Base-by-base conservation (phyloP, 148 eudicot species). In the Polygonum aviculare region DNA sequence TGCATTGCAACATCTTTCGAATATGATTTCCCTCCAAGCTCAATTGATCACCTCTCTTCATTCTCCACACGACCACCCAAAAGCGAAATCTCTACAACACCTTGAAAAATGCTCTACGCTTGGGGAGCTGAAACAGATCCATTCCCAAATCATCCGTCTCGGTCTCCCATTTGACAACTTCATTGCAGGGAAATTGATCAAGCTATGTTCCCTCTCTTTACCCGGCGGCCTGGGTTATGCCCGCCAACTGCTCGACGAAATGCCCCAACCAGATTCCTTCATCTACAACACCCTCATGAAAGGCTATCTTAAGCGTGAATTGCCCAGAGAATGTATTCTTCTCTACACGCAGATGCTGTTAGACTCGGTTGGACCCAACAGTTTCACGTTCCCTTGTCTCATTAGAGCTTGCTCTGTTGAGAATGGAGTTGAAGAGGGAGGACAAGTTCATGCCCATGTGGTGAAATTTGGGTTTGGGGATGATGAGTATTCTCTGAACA, bases 241-340 rank as follows among this genome's bases (percentile, higher is more conserved):
- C 33, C 86, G 82, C 81, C 77, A 78, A 73, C 54, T 86, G 84
- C 84, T 92, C 74, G 90, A 79, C 33, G 38, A 18, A 76, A 74
- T 90, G 86, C 88, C 91, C 7, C 85, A 87, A 55, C 97, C 97
- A 74, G 94, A 92, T 78, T 82, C 97, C 41, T 90, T 92, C 44
- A 74, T 92, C 31, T 90, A 86, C 72, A 92, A 92, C 71, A 88
- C 87, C 38, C 76, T 92, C 15, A 82, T 92, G 38, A 82, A 88
- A 77, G 97, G 86, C 77, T 80, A 82, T 79, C 79, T 92, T 62
- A 80, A 86, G 21, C 78, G 73, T 35, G 31, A 79, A 19, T 62
- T 80, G 7, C 67, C 51, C 26, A 73, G 51, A 72, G 75, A 88
- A 44, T 88, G 89, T 77, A 65, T 90, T 52, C 55, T 47, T 21